Evolutionary conservation across 176 grass and related monocot genomes (phyloP).

Genomic region (bread wheat (Triticum aestivum)): IWGSC_CS_RefSeq_v2.1 NC_057810.1:578073323-578073822

Average conservation of each 20-base stretch:
- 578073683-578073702: neutral
- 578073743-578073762: neutral
- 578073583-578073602: neutral
- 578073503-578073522: neutral
- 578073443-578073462: neutral
- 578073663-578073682: too few relatives aligned
- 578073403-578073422: neutral
- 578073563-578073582: conserved; percentile 4
- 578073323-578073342: neutral
- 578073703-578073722: neutral
- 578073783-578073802: too few relatives aligned
- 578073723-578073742: neutral
- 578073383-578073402: neutral
- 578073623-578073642: neutral
- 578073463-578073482: neutral
- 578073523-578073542: neutral
- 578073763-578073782: neutral
- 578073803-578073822: too few relatives aligned
- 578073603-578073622: neutral
- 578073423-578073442: neutral
- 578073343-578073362: neutral
- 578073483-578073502: neutral
- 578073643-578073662: neutral
- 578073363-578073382: neutral
- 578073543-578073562: neutral